phyloP scores from a whole-genome alignment of 169 alveolate genomes.

The Cryptosporidium muris region DNA sequence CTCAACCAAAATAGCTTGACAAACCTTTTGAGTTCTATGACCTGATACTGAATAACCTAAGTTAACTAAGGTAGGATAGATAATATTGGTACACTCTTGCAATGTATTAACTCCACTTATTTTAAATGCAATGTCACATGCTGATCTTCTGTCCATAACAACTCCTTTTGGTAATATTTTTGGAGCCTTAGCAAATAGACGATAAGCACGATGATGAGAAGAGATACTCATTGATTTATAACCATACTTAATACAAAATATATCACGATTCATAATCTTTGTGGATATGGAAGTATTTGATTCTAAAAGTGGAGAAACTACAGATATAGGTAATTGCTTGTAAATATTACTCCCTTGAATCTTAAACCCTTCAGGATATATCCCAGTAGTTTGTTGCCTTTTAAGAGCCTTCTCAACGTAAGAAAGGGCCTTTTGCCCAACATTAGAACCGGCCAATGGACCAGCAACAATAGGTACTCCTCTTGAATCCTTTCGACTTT shows the following conservation, averaged over 20 bases:
- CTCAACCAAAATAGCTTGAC: conserved; percentile 56
- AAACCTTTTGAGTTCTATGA: conserved; percentile 40
- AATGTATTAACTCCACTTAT: conserved; percentile 19
- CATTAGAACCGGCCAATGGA: conserved; percentile 49
- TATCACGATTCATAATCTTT: conserved; percentile 21
- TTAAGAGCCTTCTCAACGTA: conserved; percentile 53
- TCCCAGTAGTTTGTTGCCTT: conserved; percentile 41
- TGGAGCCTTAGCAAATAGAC: conserved; percentile 29
- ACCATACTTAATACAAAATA: conserved; percentile 37
- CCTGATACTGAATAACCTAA: conserved; percentile 59
- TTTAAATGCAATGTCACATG: conserved; percentile 44
- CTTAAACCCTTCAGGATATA: conserved; percentile 45
- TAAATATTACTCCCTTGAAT: conserved; percentile 28
- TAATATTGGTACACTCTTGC: conserved; percentile 24
- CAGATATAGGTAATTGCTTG: background rate
- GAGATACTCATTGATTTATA: conserved; percentile 14
- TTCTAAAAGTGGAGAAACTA: background rate
- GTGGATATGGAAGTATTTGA: conserved; percentile 8
- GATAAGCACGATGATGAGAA: conserved; percentile 34
- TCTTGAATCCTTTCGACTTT: conserved; percentile 31
- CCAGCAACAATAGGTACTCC: conserved; percentile 70
- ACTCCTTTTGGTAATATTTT: conserved; percentile 53
- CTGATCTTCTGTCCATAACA: conserved; percentile 49
- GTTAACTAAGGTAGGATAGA: conserved; percentile 48
- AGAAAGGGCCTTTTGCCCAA: conserved; percentile 42